Evolutionary conservation across 176 grass and related monocot genomes (phyloP).

Genomic region (Paspalum vaginatum): DNA sequence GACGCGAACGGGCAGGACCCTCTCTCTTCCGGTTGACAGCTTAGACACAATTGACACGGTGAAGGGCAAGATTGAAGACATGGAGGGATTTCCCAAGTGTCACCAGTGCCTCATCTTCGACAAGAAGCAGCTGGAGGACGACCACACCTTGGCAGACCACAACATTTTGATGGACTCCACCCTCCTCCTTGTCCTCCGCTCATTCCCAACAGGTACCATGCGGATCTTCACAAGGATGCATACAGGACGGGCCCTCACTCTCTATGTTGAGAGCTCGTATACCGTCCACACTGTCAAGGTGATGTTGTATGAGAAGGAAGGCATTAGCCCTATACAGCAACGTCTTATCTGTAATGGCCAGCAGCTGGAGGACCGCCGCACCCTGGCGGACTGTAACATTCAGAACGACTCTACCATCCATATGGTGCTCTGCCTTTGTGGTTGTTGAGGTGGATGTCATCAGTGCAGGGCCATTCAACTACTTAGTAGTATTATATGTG

Average conservation of each 20-base stretch:
- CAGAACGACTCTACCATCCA: neutral
- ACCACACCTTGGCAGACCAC: neutral
- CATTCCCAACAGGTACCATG: neutral
- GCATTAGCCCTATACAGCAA: neutral
- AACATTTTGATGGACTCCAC: neutral
- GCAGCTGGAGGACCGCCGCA: neutral
- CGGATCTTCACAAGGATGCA: neutral
- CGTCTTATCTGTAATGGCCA: neutral
- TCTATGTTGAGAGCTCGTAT: neutral
- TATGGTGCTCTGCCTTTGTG: neutral
- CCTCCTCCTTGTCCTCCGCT: neutral
- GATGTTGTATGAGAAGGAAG: neutral
- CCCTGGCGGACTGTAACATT: neutral
- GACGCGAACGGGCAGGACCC: neutral
- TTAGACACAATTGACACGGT: neutral
- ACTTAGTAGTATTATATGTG: no score
- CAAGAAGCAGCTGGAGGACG: neutral
- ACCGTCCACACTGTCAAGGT: neutral
- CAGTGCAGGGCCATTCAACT: neutral
- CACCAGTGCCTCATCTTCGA: neutral
- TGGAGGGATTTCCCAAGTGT: neutral
- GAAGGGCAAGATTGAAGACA: neutral
- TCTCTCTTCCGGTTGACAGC: neutral
- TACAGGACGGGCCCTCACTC: neutral
- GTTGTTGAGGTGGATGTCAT: slow-evolving; percentile 2